These are phyloP conservation scores for Mycena epipterygia DNA, from an alignment of 768 basidiomycete genomes.

Conservation along the genomic window DNA sequence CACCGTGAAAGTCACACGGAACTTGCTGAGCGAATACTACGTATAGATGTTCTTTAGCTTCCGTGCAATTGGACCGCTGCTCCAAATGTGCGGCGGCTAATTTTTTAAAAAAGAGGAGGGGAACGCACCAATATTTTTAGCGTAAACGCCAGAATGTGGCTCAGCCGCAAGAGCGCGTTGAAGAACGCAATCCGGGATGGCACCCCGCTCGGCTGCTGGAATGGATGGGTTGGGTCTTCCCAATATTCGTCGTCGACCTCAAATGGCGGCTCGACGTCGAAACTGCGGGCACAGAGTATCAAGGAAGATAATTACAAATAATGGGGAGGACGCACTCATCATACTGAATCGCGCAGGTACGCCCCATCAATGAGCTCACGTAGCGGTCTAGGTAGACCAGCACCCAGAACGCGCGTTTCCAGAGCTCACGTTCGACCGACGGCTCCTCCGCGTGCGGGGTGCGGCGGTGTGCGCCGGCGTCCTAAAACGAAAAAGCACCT, in stretches of 20 bases:
- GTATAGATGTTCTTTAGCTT: no score
- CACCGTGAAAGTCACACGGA: conserved; percentile 62
- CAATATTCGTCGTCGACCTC: conserved; percentile 78
- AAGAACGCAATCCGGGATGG: no score
- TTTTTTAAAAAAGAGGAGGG: conserved; percentile 72
- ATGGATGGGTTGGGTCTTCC: no score
- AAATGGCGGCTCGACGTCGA: conserved; percentile 75
- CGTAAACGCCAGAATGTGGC: no score
- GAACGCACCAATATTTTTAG: conserved; percentile 75
- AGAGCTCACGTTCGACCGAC: conserved; percentile 74
- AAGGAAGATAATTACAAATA: no score
- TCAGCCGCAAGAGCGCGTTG: no score
- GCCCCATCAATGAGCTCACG: conserved; percentile 69
- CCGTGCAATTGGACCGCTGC: conserved; percentile 56
- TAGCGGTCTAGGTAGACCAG: conserved; percentile 55
- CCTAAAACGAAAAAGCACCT: conserved; percentile 53
- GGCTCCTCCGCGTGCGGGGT: conserved; percentile 47
- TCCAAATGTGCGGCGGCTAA: conserved; percentile 64
- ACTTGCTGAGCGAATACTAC: conserved; percentile 77
- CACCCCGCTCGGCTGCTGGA: no score
- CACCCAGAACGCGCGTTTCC: conserved; percentile 78
- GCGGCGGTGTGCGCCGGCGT: conserved; percentile 77
- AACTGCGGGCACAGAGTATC: conserved; percentile 53
- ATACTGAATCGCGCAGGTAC: conserved; percentile 78
- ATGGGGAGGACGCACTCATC: conserved; percentile 76